These are phyloP conservation scores for Theileria luwenshuni DNA, from an alignment of 169 alveolate genomes.

Conservation along the genomic window DNA sequence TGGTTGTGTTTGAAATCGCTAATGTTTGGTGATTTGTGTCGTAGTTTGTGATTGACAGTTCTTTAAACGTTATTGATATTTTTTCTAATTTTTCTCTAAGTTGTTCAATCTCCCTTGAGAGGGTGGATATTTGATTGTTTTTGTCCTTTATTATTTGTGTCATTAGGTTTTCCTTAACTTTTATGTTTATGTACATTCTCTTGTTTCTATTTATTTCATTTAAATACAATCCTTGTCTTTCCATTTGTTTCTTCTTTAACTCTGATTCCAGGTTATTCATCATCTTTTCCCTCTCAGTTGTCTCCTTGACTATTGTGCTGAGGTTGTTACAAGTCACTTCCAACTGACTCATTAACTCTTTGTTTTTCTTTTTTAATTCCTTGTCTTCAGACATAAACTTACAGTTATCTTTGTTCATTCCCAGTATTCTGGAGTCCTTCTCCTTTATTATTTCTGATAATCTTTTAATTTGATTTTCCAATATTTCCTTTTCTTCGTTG, in stretches of 20 bases:
- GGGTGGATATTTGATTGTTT: constrained; percentile 34
- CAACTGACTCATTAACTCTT: constrained; percentile 45
- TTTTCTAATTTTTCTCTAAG: constrained; percentile 33
- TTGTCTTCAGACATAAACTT: constrained; percentile 9
- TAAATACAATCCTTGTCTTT: constrained; percentile 52
- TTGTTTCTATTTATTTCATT: constrained; percentile 64
- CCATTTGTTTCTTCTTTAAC: constrained; percentile 52
- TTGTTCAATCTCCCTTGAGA: constrained; percentile 21
- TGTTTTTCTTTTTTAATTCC: constrained; percentile 39
- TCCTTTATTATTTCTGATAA: constrained; percentile 32
- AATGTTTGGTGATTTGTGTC: background rate
- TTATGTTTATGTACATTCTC: constrained; percentile 44
- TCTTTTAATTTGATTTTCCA: constrained; percentile 49
- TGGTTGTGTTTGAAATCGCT: constrained; percentile 2
- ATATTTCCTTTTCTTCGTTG: constrained; percentile 35
- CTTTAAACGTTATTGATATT: constrained; percentile 41
- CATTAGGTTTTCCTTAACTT: constrained; percentile 62
- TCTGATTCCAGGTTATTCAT: constrained; percentile 58
- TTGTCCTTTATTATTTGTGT: constrained; percentile 42
- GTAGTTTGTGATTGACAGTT: constrained; percentile 6
- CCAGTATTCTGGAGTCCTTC: constrained; percentile 45
- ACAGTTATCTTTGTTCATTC: constrained; percentile 18
- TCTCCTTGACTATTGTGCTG: constrained; percentile 52
- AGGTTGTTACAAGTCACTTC: constrained; percentile 54
- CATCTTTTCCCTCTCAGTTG: constrained; percentile 60